A percentile compares a stretch with the other conserved stretches of the same genome.
Conservation (phyloP, 306 rosid species). For the Casuarina equisetifolia region DNA sequence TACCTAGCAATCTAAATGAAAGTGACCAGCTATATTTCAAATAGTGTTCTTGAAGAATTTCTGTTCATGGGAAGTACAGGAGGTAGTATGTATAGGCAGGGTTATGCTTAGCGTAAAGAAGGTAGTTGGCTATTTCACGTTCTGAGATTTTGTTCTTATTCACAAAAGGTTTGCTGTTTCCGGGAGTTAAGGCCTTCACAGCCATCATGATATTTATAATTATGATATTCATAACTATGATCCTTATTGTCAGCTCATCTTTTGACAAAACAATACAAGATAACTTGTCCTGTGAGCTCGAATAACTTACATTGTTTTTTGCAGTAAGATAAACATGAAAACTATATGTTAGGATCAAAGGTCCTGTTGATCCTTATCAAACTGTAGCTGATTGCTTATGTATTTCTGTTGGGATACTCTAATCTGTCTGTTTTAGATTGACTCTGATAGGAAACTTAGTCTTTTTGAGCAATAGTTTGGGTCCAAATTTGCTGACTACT, state of each 20-base stretch:
- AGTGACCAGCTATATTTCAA: background rate
- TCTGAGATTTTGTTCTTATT: background rate
- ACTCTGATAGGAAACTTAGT: background rate
- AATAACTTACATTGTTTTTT: background rate
- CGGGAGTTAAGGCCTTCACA: background rate
- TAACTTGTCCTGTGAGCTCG: background rate
- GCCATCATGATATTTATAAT: background rate
- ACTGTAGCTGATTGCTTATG: background rate
- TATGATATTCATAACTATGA: background rate
- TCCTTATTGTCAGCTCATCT: slow-evolving; percentile 4
- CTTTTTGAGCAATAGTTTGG: background rate
- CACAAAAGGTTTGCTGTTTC: background rate
- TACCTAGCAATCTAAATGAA: background rate
- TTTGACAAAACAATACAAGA: background rate
- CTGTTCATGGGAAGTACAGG: background rate
- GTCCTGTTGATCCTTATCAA: background rate
- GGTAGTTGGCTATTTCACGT: background rate
- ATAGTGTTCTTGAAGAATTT: background rate
- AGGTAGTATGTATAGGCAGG: background rate
- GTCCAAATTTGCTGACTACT: background rate
- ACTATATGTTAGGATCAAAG: background rate
- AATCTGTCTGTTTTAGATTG: background rate
- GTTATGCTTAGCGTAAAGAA: background rate
- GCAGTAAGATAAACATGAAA: background rate
- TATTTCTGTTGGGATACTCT: background rate